A percentile compares a stretch with the other conserved stretches of the same genome.
These are phyloP conservation scores for Ustilago trichophora DNA, from an alignment of 1,284 basidiomycete species.

Conservation along the genomic window DNA sequence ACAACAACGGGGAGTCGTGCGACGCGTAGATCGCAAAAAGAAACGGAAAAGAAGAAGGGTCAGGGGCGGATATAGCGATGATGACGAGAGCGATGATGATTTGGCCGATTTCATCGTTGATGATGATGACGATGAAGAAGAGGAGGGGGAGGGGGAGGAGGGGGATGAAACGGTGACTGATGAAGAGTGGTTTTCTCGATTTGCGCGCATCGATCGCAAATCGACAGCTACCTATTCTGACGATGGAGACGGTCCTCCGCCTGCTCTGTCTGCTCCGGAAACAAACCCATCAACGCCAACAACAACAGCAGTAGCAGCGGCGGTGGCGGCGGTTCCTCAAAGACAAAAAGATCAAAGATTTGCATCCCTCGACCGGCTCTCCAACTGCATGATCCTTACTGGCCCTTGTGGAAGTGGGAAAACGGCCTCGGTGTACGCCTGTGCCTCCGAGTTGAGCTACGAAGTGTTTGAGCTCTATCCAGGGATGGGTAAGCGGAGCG, in stretches of 20 bases:
- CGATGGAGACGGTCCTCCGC: no score
- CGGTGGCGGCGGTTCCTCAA: no score
- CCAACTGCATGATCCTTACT: slow-evolving; percentile 71
- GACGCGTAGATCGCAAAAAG: slow-evolving; percentile 22
- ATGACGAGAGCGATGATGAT: slow-evolving; percentile 25
- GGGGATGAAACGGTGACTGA: slow-evolving; percentile 16
- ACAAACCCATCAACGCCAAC: no score
- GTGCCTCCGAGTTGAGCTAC: slow-evolving; percentile 78
- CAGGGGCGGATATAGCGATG: slow-evolving; percentile 23
- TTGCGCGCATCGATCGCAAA: slow-evolving; percentile 15
- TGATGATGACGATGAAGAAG: slow-evolving; percentile 34
- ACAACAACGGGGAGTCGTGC: slow-evolving; percentile 20
- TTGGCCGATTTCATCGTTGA: slow-evolving; percentile 53
- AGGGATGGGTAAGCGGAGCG: slow-evolving; percentile 82
- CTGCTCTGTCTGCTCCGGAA: no score
- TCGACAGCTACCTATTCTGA: no score
- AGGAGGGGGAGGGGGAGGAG: slow-evolving; percentile 44
- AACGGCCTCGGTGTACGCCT: slow-evolving; percentile 63
- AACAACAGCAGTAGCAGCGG: neutral
- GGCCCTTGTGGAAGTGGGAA: slow-evolving; percentile 72
- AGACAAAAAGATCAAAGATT: neutral
- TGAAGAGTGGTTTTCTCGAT: slow-evolving; percentile 49
- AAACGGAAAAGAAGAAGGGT: slow-evolving; percentile 1
- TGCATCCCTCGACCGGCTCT: slow-evolving; percentile 24
- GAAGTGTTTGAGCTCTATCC: slow-evolving; percentile 97